Base-by-base conservation (phyloP, 2,329 filamentous ascomycete species). In the Chlorencoelia australis region DNA sequence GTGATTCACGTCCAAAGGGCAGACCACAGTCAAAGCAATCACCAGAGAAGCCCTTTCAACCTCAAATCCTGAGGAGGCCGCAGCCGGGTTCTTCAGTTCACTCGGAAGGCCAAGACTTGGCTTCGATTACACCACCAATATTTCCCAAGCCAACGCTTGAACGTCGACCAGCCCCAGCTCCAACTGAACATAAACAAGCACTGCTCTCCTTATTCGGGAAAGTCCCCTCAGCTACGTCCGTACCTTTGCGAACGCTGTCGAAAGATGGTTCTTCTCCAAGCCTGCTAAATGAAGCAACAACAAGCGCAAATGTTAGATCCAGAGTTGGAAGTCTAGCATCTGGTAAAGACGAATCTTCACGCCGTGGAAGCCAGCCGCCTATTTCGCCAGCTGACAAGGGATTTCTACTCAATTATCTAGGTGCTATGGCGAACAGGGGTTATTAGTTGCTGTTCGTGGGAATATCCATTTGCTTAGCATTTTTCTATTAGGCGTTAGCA, bases 371-470 rank as follows among this genome's bases (percentile, higher is more conserved):
- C 43, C 64, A 70, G 51, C 66, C 67, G 20, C 64, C 71, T 9
- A 75, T 77, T 29, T 81, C 79, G 4, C 73, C 82, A 0, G 79
- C 75, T 0, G 79, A 91, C 48, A 79, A 82, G 53, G 78, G 69
- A 11, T 91, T 91, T 50, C 61, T 93, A 53, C 65, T 91, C 34
- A 79, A 73, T 7, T 91, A 86, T 54, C 61, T 93, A 50, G 74
- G 84, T 45, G 65, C 65, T 39, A 45, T 56, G 30, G 47, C 52
- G 25, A 56, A 46, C 17, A 29, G 37, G 13, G 37, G 37, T 5
- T 35, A 35, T 35, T 39, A 41, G n/a, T n/a, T n/a, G n/a, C n/a
- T n/a, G n/a, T n/a, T n/a, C n/a, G n/a, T 21, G 34, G 40, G 13
- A 45, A 25, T 32, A 28, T 30, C 10, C 22, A 13, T 10, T 25